Evolutionary conservation across 768 basidiomycete species (phyloP), one percentile per base, ranked within the genome.

Genomic region (Kwoniella shandongensis): DNA sequence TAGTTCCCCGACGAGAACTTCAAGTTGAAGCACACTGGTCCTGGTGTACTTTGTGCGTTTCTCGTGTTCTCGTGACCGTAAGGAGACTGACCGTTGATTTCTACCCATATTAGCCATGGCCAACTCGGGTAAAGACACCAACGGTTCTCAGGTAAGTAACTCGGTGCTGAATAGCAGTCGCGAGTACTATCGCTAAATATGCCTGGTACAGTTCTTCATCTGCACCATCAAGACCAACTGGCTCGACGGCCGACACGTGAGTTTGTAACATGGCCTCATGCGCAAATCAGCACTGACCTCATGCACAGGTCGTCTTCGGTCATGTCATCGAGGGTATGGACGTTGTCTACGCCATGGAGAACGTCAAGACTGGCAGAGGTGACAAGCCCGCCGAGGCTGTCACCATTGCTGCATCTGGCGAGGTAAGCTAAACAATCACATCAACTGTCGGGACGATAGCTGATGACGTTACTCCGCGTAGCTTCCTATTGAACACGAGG

Each of bases 1-100:
- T 82, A 81, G 72, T 99, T 99, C 78, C 82, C 86, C 51, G 94
- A 98, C 66, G 96, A 98, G 81, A 98, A 97, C 82, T 96, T 92
- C 83, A 96, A 97, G 83, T 88, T 98, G 77, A 86, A 85, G 76
- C 94, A 99, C 81, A 88, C 88, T 67, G 85, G 84, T 35, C 84
- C 89, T 47, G 93, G 93, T 63, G 62, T 63, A 26, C 65, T 72
- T 25, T 72, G 70, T 70, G 32, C 35, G 70, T 60, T 22, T 13
- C 38, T 32, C 22, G n/a, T 18, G 36, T 3, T 30, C 17, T 53
- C 35, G 41, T 17, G 32, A n/a, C 32, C 32, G 13, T 32, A 6
- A 32, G 32, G 7, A 32, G 13, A 32, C 32, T 20, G 23, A 30
- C 15, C 17, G 5, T 13, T 25, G 57, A n/a, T n/a, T n/a, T n/a